phyloP scores from a whole-genome alignment of 2,329 filamentous ascomycete species.

The Simplicillium sp. region DNA sequence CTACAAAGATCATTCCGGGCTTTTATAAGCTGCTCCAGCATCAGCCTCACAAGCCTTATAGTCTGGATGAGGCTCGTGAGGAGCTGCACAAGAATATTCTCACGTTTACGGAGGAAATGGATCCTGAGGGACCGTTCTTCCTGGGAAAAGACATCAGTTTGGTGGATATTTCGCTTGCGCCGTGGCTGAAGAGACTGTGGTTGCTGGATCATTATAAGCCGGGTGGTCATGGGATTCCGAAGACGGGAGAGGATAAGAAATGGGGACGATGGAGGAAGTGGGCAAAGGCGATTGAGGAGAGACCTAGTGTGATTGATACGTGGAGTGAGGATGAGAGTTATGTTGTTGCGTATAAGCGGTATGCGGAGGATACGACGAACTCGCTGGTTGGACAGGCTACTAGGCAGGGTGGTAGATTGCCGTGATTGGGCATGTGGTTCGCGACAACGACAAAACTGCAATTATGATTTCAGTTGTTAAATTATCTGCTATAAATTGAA shows the following conservation, averaged over 20 bases:
- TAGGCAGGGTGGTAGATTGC: conserved; percentile 51
- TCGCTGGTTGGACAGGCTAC: conserved; percentile 54
- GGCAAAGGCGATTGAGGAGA: conserved; percentile 46
- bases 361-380: conserved; percentile 56
- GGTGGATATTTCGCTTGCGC: conserved; percentile 62
- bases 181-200: conserved; percentile 65
- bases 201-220: conserved; percentile 67
- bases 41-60: conserved; percentile 36
- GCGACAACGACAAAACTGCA: not conserved
- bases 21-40: conserved; percentile 57
- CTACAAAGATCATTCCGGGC: conserved; percentile 54
- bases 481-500: not conserved
- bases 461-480: not conserved
- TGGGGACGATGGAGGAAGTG: conserved; percentile 61
- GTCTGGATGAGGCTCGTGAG: conserved; percentile 40
- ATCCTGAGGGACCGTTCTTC: conserved; percentile 51
- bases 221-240: conserved; percentile 38
- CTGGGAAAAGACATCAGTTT: conserved; percentile 52
- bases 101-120: conserved; percentile 54
- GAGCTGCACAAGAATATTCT: conserved; percentile 52
- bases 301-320: conserved; percentile 57
- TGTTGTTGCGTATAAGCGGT: conserved; percentile 57
- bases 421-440: conserved; percentile 23
- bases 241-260: conserved; percentile 39
- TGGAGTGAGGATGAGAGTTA: conserved; percentile 60